Base-by-base conservation (phyloP, 2,329 filamentous ascomycete species). In the Parafenestella ontariensis region DNA sequence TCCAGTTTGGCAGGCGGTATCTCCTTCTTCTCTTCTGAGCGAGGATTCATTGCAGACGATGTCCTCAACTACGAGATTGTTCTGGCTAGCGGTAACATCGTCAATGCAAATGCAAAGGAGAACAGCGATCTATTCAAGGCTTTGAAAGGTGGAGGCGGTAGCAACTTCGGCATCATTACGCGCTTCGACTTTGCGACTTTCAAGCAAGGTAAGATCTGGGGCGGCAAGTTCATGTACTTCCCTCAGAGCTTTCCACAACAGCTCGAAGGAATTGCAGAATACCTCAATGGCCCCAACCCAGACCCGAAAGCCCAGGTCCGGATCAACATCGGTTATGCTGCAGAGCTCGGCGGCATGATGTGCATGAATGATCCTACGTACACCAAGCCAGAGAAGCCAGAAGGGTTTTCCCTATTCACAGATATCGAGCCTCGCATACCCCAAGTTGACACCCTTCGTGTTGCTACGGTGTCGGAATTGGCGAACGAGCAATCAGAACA, bases 101-200 rank as follows among this genome's bases (percentile, higher is more conserved):
- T 40, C 10, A 24, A 24, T 24, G 18, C 37, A 23, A 40, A 40
- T n/a, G 5, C 37, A 24, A 24, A 23, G 17, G 37, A 40, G 11
- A 23, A 40, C 11, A 40, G 37, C 7, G 37, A 40, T n/a, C 20
- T 40, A 6, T 40, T 40, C 37, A 40, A 40, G 37, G 37, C 37
- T 2, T n/a, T 40, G 18, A 40, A 40, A 40, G 37, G 37, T 10
- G 37, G 37, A 24, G 37, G 37, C 11, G 37, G 37, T 9, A 40
- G 37, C 21, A 40, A 40, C 20, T 40, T 40, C 20, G 37, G 37
- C 13, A 55, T 68, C 44, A 56, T 68, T 17, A 66, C 60, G 9
- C 42, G 46, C 33, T 61, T 58, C 47, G 56, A 61, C n/a, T 20
- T 61, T 23, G 26, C 46, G 17, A 62, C 62, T 9, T 65, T 65